A percentile compares a stretch with the other conserved stretches of the same genome.
Evolutionary conservation across 148 eudicot species (phyloP).

Genomic region (Fagopyrum esculentum): DNA sequence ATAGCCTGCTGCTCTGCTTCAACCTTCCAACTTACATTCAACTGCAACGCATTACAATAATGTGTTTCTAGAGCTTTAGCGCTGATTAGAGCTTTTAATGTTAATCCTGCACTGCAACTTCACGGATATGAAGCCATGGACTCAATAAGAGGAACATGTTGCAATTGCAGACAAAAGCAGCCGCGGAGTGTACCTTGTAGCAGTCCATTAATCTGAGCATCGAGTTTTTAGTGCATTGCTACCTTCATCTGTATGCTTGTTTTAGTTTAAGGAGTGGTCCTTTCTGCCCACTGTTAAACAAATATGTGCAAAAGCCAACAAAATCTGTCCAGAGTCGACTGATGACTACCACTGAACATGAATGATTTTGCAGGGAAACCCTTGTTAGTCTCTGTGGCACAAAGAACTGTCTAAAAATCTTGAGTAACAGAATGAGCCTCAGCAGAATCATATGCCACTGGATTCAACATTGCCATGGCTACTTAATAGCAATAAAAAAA

Average conservation of each 20-base stretch:
- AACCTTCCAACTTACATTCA: background rate
- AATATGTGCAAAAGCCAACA: constrained; percentile 14
- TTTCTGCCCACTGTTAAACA: constrained; percentile 58
- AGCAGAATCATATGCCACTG: constrained; percentile 63
- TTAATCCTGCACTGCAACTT: no score
- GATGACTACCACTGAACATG: constrained; percentile 63
- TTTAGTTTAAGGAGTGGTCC: constrained; percentile 68
- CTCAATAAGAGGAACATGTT: constrained; percentile 20
- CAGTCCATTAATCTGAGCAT: constrained; percentile 72
- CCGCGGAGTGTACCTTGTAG: constrained; percentile 49
- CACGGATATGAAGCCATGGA: no score
- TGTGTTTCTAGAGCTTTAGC: no score
- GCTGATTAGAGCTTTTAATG: no score
- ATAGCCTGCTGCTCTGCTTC: background rate
- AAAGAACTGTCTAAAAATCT: constrained; percentile 47
- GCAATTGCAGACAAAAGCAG: constrained; percentile 46
- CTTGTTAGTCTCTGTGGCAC: constrained; percentile 53
- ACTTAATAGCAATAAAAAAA: constrained; percentile 34
- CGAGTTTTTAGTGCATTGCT: constrained; percentile 84
- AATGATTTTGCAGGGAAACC: constrained; percentile 58
- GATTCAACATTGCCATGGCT: constrained; percentile 83
- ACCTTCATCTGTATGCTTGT: constrained; percentile 74
- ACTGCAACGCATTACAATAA: background rate
- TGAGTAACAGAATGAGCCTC: constrained; percentile 78
- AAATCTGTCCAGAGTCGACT: constrained; percentile 69